Base-by-base conservation (phyloP, 208 protist species). In the Leishmania mexicana region DNA sequence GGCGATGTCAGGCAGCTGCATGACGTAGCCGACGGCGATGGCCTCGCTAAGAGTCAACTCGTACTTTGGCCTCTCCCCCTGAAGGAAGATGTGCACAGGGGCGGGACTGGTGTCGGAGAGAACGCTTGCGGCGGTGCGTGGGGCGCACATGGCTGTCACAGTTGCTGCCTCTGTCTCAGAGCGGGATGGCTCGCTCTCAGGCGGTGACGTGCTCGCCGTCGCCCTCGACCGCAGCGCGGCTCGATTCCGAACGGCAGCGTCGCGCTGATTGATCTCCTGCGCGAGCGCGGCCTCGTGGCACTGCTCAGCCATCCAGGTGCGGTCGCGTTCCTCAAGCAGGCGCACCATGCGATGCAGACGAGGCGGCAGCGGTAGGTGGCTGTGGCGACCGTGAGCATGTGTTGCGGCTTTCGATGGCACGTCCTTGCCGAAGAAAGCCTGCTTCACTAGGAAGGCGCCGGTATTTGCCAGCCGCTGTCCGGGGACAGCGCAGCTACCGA, bases 61-160 rank as follows among this genome's bases (percentile, higher is more conserved):
- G 62, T 88, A 85, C 28, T 88, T 87, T 0, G 94, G 94, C 58
- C 86, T 88, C 17, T 87, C 84, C 5, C 85, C 87, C 17, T 81
- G 87, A 19, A 97, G 83, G 79, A 97, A 97, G 38, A 97, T 83
- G 75, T 97, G 94, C 71, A 95, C 89, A 57, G 94, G 94, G 17
- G 93, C 79, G 6, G 68, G 82, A n/a, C 68, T 45, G 45, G 78
- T 58, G 49, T 71, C 76, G 24, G 70, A 38, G 35, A 81, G 42
- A 53, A 60, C 68, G 64, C 21, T 40, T 15, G 65, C 68, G 24
- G 78, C 58, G 15, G 79, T 47, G n/a, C 11, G 57, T 11, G 62
- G 42, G 54, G 21, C 31, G 19, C 76, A 31, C 60, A 45, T 15
- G 4, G 60, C 31, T 6, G 67, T 45, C 28, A 24, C 24, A 21